These are phyloP conservation scores for Kuraishia molischiana DNA, from an alignment of 805 yeast species.

Conservation along the genomic window DNA sequence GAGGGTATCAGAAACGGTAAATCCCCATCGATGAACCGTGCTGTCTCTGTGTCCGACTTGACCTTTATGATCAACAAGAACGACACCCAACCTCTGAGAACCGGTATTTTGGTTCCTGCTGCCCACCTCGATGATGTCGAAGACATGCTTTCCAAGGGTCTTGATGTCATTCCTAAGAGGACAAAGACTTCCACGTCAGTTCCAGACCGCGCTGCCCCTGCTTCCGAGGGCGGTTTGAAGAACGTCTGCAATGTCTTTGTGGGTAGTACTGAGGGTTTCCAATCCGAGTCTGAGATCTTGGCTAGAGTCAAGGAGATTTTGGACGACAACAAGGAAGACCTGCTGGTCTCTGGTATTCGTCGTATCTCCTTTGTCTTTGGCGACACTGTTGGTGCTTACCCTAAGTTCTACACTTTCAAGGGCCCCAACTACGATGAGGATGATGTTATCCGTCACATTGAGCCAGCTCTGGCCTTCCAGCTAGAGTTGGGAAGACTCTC, in stretches of 20 bases:
- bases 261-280: constrained; percentile 64
- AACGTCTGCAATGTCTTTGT: constrained; percentile 82
- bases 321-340: constrained; percentile 59
- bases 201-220: constrained; percentile 29
- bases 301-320: constrained; percentile 54
- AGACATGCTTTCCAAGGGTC: constrained; percentile 65
- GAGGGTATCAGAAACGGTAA: constrained; percentile 32
- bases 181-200: constrained; percentile 33
- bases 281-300: constrained; percentile 59
- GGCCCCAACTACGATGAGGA: constrained; percentile 84
- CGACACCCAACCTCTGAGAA: constrained; percentile 64
- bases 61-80: constrained; percentile 68
- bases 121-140: constrained; percentile 85
- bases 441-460: constrained; percentile 92
- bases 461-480: constrained; percentile 97
- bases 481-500: constrained; percentile 89
- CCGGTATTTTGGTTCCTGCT: constrained; percentile 77
- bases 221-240: constrained; percentile 26
- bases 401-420: constrained; percentile 91
- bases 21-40: constrained; percentile 52
- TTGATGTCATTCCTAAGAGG: constrained; percentile 55
- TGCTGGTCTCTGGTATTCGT: constrained; percentile 67
- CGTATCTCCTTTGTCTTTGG: constrained; percentile 91
- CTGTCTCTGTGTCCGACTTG: constrained; percentile 88
- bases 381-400: constrained; percentile 75